Base-by-base conservation (phyloP, 805 yeast species). In the Komagataella pseudopastoris region DNA sequence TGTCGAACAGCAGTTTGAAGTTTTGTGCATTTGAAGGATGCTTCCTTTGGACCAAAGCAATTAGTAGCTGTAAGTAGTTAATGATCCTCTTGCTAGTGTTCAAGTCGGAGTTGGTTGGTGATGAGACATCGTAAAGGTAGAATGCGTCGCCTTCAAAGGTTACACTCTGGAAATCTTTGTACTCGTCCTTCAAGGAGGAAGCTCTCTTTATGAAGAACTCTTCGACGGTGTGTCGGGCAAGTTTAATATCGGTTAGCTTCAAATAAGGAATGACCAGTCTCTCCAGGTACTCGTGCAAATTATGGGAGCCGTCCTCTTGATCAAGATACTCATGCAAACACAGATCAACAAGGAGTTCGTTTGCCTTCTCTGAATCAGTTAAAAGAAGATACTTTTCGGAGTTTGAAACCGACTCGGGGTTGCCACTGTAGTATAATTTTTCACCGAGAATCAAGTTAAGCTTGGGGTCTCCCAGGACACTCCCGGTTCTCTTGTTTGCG, bases 191-290 rank as follows among this genome's bases (percentile, higher is more conserved):
- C 50, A 66, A 70, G 17, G 58, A 54, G 18, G 58, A 61, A 30
- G 14, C 39, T 22, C 30, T 22, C 23, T 45, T 22, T 18, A 7
- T 45, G 47, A 45, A 45, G 16, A 62, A 49, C 1, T 71, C 55
- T 16, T 66, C 66, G 43, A 51, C 16, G 10, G 48, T 18, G 14
- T 22, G 22, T 36, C 60, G 58, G 3, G 85, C 86, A 61, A 75
- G 80, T 54, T 84, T 75, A 49, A 85, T 62, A 62, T 88, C 86
- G 50, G 76, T 78, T 52, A 85, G 72, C 56, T 81, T 75, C 20
- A 87, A 69, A 63, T 86, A 91, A 57, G 90, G 88, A 51, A 89
- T 64, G 5, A 88, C 82, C 2, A 88, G 78, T 56, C 97, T 75
- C 2, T 64, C 56, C 4, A 61, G 52, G 51, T 60, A 62, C 6